Base-by-base conservation (phyloP, 2,329 filamentous ascomycete species). In the Epichloe festucae region DNA sequence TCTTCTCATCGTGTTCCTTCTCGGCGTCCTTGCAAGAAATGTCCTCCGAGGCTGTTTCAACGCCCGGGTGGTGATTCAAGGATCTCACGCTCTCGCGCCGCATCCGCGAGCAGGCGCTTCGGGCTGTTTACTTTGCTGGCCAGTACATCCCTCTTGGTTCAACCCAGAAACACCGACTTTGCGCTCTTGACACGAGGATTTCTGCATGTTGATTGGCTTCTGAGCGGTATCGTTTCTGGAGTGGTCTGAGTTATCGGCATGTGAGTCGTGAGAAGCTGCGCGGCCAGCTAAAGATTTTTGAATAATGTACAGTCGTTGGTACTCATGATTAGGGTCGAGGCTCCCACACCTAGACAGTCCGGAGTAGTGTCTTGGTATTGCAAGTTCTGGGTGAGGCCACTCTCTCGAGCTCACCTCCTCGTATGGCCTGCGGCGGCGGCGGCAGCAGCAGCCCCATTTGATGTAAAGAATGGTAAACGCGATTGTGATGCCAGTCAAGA, bases 281-380 rank as follows among this genome's bases (percentile, higher is more conserved):
- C 64, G 63, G 39, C 59, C 62, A 52, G 66, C 64, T 8, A 74
- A 59, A 2, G 70, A 72, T 58, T 74, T 49, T 49, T 67, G 65
- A 52, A 74, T 73, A 57, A 73, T 70, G 45, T 60, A 62, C 34
- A 59, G 57, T 12, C 71, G 62, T 53, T 71, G 65, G 27, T 60
- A 52, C 53, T 74, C 71, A 41, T 67, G 63, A 34, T 68, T 60
- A 23, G 64, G 58, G 8, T 52, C 34, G 34, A 49, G 27, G 31
- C 31, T 39, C 10, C 44, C 11, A 3, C n/a, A n/a, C 5, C 23
- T 8, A 38, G 46, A 40, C n/a, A 35, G 19, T 4, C 17, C 41
- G 14, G 40, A 44, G 14, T n/a, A 4, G 3, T 14, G 31, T n/a
- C 23, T 34, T 4, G 35, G 23, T 7, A 36, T n/a, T 6, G 23